Base-by-base conservation (phyloP, 495 filamentous ascomycete species). In the Aspergillus incahuasiensis region DNA sequence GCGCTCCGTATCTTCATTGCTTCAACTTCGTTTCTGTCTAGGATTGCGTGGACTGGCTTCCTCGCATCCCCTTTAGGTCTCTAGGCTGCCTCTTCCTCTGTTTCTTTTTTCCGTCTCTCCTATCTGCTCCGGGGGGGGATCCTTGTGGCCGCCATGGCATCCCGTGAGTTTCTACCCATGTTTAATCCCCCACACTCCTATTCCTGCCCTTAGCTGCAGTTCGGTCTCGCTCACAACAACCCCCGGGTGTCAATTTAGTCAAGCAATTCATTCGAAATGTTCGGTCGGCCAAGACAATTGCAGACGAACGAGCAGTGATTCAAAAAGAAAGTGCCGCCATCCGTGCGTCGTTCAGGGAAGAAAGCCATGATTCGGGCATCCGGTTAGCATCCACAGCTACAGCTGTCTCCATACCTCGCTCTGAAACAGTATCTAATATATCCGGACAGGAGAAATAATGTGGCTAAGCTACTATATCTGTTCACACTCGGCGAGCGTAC, bases 251-350 rank as follows among this genome's bases (percentile, higher is more conserved):
- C 35, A 55, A 59, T 48, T 22, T 63, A 97, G 92, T 98, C 70
- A 98, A 98, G 77, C 92, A 97, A 79, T 98, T 98, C 77, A 98
- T 98, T 74, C 91, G 94, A 68, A 96, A 96, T 77, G 94, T 98
- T 61, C 90, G 94, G 66, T 92, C 92, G 42, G 89, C 94, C 49
- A 98, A 98, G 81, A 98, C 94, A 28, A 94, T 98, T 67, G 95
- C 95, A 66, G 94, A 98, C 73, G 94, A 98, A 78, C 85, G 94
- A 63, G 91, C 92, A 21, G 94, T 97, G 22, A 94, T 98, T 55
- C 94, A 97, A 64, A 98, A 98, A 71, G 94, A 98, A 76, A 97
- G 94, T 74, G 95, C 94, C 50, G 88, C 92, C 44, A 97, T 98
- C 64, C 80, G 94, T 71, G 90, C 94, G 56, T 97, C 92, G 67